These are phyloP conservation scores for Guadua angustifolia DNA, from an alignment of 176 grass and related monocot genomes.

Conservation along the genomic window DNA sequence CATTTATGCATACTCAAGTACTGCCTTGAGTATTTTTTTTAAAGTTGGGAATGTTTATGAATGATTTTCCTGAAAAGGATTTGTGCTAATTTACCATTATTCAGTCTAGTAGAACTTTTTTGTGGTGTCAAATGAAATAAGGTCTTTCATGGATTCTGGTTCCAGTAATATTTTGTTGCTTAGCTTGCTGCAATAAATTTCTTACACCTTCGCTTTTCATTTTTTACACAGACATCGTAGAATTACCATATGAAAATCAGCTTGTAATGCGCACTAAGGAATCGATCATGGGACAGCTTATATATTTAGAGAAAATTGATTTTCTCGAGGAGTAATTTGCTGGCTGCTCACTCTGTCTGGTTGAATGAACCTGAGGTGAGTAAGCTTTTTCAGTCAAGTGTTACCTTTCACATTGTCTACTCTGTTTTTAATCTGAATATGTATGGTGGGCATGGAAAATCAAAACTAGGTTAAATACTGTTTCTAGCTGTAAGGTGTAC, in stretches of 20 bases:
- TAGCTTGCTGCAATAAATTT: background rate
- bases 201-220: constrained; percentile 14
- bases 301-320: constrained; percentile 89
- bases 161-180: background rate
- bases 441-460: background rate
- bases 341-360: constrained; percentile 93
- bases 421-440: constrained; percentile 6
- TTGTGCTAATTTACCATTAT: constrained; percentile 32
- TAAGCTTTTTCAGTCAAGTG: constrained; percentile 5
- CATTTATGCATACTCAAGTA: background rate
- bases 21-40: background rate
- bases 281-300: constrained; percentile 89
- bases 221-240: constrained; percentile 74
- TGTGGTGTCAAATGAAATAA: background rate
- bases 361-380: constrained; percentile 81
- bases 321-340: constrained; percentile 81
- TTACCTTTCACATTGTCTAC: constrained; percentile 12
- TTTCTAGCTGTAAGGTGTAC: constrained; percentile 2
- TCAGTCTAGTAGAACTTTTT: background rate
- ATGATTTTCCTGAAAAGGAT: background rate
- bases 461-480: constrained; percentile 1
- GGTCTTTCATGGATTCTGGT: background rate
- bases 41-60: too few species aligned
- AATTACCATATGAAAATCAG: constrained; percentile 94
- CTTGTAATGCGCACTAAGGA: constrained; percentile 64